These are phyloP conservation scores for Venturia nashicola DNA, from an alignment of 2,329 filamentous ascomycete genomes.

Conservation along the genomic window DNA sequence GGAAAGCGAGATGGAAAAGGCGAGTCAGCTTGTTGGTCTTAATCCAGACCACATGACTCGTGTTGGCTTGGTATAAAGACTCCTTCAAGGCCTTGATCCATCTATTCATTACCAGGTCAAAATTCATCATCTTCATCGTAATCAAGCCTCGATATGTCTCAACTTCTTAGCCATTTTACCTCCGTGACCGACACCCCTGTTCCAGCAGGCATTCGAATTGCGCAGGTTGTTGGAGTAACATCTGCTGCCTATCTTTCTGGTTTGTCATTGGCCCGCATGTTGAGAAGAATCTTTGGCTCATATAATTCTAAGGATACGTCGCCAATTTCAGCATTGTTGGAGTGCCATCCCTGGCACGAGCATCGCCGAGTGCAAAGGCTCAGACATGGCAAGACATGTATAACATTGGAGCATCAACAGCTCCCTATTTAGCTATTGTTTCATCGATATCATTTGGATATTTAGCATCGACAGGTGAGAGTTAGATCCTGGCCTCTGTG, in stretches of 20 bases:
- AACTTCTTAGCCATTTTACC: not conserved
- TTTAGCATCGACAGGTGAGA: constrained; percentile 1
- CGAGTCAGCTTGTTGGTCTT: not conserved
- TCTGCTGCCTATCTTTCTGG: constrained; percentile 6
- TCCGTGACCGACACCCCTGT: not conserved
- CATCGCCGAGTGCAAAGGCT: not conserved
- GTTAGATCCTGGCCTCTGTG: not conserved
- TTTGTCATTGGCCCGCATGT: not conserved
- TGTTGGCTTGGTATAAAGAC: not conserved
- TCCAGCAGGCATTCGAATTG: not conserved
- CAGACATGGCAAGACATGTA: not conserved
- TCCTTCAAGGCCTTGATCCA: not conserved
- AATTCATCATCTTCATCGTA: not conserved
- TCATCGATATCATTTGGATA: constrained; percentile 6
- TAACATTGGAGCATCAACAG: not conserved
- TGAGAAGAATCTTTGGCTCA: not conserved
- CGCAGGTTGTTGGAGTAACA: constrained; percentile 4
- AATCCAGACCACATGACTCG: not conserved
- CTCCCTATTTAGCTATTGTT: not conserved
- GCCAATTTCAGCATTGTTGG: not conserved
- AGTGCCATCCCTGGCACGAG: not conserved
- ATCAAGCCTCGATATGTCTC: not conserved
- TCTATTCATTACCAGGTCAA: not conserved
- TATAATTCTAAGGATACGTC: not conserved
- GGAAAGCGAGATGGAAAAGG: not conserved